A percentile compares a stretch with the other conserved stretches of the same genome.
Evolutionary conservation across 352 stramenopile species (phyloP).

Genomic region (Globisporangium radiosum): DNA sequence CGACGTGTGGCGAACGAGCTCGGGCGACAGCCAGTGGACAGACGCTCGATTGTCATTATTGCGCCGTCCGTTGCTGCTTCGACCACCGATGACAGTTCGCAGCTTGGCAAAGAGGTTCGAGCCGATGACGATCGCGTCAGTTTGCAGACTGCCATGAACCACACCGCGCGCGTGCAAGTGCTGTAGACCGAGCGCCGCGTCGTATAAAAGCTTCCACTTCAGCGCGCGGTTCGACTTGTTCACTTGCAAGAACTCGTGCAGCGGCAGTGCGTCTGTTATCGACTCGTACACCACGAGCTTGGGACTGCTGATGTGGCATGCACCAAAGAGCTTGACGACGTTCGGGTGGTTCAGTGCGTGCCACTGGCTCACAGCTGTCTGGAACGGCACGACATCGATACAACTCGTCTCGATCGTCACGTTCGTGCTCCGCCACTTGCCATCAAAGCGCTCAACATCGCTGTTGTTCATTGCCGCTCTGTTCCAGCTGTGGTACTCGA

Average conservation of each 20-base stretch:
- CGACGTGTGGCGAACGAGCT: too few species aligned
- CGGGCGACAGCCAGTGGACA: too few species aligned
- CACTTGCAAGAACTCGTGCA: background rate
- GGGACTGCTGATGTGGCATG: background rate
- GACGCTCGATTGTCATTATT: too few species aligned
- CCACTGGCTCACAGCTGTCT: background rate
- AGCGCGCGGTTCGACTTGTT: background rate
- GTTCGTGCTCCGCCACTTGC: background rate
- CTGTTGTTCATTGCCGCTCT: background rate
- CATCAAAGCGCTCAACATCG: background rate
- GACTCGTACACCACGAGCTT: background rate
- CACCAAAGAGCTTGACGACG: slow-evolving; percentile 2
- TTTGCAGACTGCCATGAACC: slow-evolving; percentile 12
- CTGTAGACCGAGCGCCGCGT: slow-evolving; percentile 21
- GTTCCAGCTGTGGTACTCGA: background rate
- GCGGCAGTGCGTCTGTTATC: background rate
- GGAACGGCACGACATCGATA: background rate
- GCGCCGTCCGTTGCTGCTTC: too few species aligned
- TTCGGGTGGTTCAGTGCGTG: slow-evolving; percentile 2
- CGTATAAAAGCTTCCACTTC: slow-evolving; percentile 15
- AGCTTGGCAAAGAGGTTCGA: slow-evolving; percentile 11
- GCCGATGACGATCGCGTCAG: slow-evolving; percentile 9
- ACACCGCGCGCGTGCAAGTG: slow-evolving; percentile 21
- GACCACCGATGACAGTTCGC: background rate
- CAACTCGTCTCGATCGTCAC: background rate